Base-by-base conservation (phyloP, 352 stramenopile genomes). In the Globisporangium cylindrosporum region DNA sequence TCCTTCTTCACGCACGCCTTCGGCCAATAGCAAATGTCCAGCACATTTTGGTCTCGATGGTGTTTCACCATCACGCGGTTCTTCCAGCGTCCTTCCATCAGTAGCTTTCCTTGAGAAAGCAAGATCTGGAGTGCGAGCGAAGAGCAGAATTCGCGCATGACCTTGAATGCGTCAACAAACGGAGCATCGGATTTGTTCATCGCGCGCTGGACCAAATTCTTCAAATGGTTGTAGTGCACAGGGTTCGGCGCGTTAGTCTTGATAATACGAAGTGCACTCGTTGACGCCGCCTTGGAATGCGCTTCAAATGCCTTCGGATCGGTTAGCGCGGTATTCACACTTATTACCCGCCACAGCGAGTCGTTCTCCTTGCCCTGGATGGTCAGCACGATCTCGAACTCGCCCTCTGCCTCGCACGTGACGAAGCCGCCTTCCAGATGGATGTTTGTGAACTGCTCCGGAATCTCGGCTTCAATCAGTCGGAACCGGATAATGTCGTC, bases 101-200 rank as follows among this genome's bases (percentile, higher is more conserved):
- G 62, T 56, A 93, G 64, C 58, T 90, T 91, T 38, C 81, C 88
- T 58, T 93, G 88, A 1, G 84, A 83, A 14, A 81, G 74, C 55
- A 95, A 61, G 69, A 95, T 90, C 69, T 93, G 84, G 41, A 95
- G 69, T 27, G 86, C 84, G 0, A 95, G 66, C 15, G 82, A 88
- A 36, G 84, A 93, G 59, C 86, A 93, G 62, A 95, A 95, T 66
- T 94, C 84, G 24, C 83, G 78, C 86, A 95, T 92, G 58, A 95
- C 81, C 57, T 79, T 77, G 63, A 92, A 92, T 14, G 88, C 88
- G 63, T 90, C 84, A 25, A 93, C 77, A 25, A 95, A 92, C 8
- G 88, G 88, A 49, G 73, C 82, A 10, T 84, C 74, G n/a, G 88
- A 91, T 67, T 92, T 88, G 73, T 94, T 94, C 81, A 95, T 93